Evolutionary conservation across 179 eudicot genomes (phyloP).

Genomic region (Amaranthus tricolor): DNA sequence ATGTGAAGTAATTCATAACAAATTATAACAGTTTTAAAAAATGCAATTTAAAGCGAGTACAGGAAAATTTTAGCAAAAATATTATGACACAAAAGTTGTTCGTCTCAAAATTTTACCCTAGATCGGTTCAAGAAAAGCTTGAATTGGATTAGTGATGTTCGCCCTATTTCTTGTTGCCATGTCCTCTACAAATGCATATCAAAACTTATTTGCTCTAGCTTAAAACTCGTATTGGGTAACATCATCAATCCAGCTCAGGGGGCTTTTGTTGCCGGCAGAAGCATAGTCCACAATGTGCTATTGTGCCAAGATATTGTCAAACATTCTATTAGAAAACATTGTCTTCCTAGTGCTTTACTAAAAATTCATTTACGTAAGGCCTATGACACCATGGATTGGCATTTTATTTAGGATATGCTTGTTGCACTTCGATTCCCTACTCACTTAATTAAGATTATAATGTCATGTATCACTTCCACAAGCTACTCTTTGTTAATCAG

Average conservation of each 20-base stretch:
- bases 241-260: not conserved
- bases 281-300: too few species aligned
- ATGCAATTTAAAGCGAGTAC: too few species aligned
- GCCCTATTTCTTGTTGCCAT: not conserved
- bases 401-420: not conserved
- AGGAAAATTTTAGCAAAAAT: too few species aligned
- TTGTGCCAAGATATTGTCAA: not conserved
- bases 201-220: not conserved
- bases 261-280: too few species aligned
- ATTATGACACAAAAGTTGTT: too few species aligned
- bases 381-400: not conserved
- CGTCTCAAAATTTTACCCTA: too few species aligned
- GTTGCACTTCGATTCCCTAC: not conserved
- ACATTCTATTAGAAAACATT: too few species aligned
- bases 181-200: not conserved
- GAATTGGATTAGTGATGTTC: too few species aligned
- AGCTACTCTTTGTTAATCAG: too few species aligned
- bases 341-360: not conserved
- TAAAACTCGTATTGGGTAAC: not conserved
- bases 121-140: too few species aligned
- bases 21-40: too few species aligned
- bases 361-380: not conserved
- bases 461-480: not conserved
- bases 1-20: too few species aligned
- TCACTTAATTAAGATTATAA: not conserved